Evolutionary conservation across 2,329 filamentous ascomycete genomes (phyloP).

Genomic region (Sodiomyces alkalinus): DNA sequence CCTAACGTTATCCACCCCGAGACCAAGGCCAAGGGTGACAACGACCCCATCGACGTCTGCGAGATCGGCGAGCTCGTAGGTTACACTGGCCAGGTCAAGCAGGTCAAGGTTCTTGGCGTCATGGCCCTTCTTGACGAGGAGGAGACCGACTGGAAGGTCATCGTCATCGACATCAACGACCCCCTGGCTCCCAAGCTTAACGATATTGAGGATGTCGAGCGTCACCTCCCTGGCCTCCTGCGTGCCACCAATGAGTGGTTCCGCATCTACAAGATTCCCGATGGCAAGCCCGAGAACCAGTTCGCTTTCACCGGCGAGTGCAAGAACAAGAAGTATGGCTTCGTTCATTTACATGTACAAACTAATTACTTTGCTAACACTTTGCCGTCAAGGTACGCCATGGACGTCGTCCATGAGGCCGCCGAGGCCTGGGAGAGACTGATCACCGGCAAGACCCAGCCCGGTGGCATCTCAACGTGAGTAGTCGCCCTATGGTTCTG

Average conservation of each 20-base stretch:
- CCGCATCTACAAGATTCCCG: constrained; percentile 99
- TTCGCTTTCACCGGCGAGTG: constrained; percentile 99
- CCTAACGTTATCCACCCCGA: constrained; percentile 91
- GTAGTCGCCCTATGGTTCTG: constrained; percentile 20
- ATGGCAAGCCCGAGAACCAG: constrained; percentile 99
- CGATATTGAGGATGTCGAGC: constrained; percentile 97
- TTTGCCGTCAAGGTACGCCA: constrained; percentile 61
- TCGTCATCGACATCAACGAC: constrained; percentile 97
- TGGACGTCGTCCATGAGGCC: constrained; percentile 91
- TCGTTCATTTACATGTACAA: background rate
- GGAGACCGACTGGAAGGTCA: constrained; percentile 99
- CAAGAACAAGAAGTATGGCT: constrained; percentile 89
- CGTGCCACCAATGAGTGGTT: constrained; percentile 99
- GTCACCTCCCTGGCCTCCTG: constrained; percentile 90
- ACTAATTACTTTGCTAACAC: too few relatives aligned
- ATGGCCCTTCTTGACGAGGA: constrained; percentile 99
- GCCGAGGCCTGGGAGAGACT: constrained; percentile 94
- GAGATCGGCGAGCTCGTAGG: constrained; percentile 98
- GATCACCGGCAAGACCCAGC: constrained; percentile 73
- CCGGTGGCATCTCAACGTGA: constrained; percentile 70
- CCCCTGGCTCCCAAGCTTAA: constrained; percentile 92
- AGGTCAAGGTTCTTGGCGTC: constrained; percentile 98
- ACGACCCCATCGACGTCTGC: constrained; percentile 97
- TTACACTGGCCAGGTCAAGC: constrained; percentile 93
- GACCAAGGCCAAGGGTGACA: constrained; percentile 99